Conservation (phyloP, 2,329 filamentous ascomycete species). For the Periconia macrospinosa region DNA sequence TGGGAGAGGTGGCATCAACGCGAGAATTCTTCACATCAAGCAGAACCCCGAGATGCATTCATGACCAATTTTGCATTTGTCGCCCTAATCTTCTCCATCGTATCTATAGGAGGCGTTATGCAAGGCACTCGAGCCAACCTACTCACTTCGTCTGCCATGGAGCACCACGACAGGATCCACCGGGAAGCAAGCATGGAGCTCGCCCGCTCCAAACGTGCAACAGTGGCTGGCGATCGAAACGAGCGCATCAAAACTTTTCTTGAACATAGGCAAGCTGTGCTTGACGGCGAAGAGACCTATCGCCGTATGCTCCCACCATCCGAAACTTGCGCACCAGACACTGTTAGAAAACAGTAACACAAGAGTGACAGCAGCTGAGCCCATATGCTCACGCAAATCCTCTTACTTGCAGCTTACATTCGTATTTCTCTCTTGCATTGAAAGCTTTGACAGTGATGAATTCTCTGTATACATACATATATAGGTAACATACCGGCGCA, state of each 20-base stretch:
- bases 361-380: not conserved
- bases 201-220: slow-evolving; percentile 57
- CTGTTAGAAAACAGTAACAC: slow-evolving; percentile 33
- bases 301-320: slow-evolving; percentile 49
- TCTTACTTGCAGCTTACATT: not conserved
- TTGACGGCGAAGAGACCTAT: slow-evolving; percentile 48
- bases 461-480: not conserved
- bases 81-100: slow-evolving; percentile 68
- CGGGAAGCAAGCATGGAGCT: slow-evolving; percentile 67
- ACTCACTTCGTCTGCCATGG: slow-evolving; percentile 64
- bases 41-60: slow-evolving; percentile 56
- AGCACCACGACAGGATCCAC: slow-evolving; percentile 67
- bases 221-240: slow-evolving; percentile 51
- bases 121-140: slow-evolving; percentile 72
- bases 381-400: slow-evolving; percentile 5
- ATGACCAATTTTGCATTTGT: slow-evolving; percentile 82
- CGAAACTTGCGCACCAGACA: slow-evolving; percentile 51
- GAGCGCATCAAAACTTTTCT: slow-evolving; percentile 76
- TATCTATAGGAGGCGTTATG: slow-evolving; percentile 69
- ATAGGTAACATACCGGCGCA: slow-evolving; percentile 9
- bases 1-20: slow-evolving; percentile 68
- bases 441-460: not conserved
- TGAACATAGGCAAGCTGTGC: slow-evolving; percentile 51
- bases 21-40: slow-evolving; percentile 34
- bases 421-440: slow-evolving; percentile 5